Conservation (phyloP, 257 asterid genomes). For the Cordia subcordata region DNA sequence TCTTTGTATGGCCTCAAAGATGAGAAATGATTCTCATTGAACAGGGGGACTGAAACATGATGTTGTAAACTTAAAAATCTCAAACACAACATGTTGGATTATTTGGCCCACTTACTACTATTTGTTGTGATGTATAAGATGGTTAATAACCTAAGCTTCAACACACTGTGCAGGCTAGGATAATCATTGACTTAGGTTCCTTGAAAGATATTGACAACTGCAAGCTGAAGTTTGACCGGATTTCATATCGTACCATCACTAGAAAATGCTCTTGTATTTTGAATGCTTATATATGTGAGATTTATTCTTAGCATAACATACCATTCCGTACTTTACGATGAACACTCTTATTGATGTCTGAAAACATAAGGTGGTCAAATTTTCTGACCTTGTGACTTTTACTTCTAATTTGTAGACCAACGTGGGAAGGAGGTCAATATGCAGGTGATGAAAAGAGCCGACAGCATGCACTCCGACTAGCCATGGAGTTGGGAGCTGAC, state of each 20-base stretch:
- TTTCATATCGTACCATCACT: background rate
- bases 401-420: slow-evolving; percentile 52
- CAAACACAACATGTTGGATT: too few species aligned
- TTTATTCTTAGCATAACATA: background rate
- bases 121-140: too few species aligned
- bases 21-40: too few species aligned
- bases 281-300: background rate
- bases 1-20: too few species aligned
- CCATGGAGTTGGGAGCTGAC: slow-evolving; percentile 97
- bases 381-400: slow-evolving; percentile 12
- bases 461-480: slow-evolving; percentile 56
- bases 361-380: background rate
- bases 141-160: too few species aligned
- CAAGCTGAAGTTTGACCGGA: too few species aligned
- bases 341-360: background rate
- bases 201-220: too few species aligned
- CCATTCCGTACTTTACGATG: background rate
- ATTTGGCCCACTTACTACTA: too few species aligned
- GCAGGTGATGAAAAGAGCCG: slow-evolving; percentile 79
- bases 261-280: background rate
- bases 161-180: too few species aligned
- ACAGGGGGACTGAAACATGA: too few species aligned
- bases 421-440: slow-evolving; percentile 96
- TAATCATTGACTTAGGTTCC: too few species aligned
- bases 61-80: too few species aligned